phyloP scores from a whole-genome alignment of 1,284 basidiomycete genomes.

The Taiwanofungus camphoratus region DNA sequence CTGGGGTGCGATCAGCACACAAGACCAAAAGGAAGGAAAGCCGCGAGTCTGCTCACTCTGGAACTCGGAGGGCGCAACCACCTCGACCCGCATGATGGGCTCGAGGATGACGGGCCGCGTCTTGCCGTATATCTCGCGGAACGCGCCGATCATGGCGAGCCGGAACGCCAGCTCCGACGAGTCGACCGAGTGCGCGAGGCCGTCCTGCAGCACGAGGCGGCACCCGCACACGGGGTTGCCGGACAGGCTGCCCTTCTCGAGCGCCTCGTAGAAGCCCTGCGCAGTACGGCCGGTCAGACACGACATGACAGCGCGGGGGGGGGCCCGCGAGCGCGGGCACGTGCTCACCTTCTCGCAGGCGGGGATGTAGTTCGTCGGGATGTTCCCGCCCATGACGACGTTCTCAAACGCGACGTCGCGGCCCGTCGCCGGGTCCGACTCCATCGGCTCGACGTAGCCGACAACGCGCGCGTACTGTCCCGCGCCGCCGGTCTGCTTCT shows the following conservation, averaged over 20 bases:
- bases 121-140: constrained; percentile 84
- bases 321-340: background rate
- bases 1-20: constrained; percentile 28
- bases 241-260: constrained; percentile 87
- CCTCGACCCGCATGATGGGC: constrained; percentile 98
- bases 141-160: constrained; percentile 85
- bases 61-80: constrained; percentile 95
- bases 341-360: constrained; percentile 83
- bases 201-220: constrained; percentile 89
- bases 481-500: constrained; percentile 97
- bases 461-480: constrained; percentile 95
- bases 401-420: constrained; percentile 89
- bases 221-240: constrained; percentile 88
- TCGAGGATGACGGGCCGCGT: constrained; percentile 86
- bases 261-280: constrained; percentile 92
- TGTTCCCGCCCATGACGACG: constrained; percentile 87
- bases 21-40: background rate
- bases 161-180: constrained; percentile 97
- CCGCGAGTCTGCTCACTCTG: constrained; percentile 59
- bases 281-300: too few relatives aligned
- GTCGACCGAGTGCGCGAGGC: constrained; percentile 92
- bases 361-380: constrained; percentile 90
- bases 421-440: constrained; percentile 70
- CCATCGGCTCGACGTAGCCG: constrained; percentile 92
- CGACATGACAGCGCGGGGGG: background rate